Evolutionary conservation across 1,284 basidiomycete genomes (phyloP), one percentile per base, ranked within the genome.

Genomic region (Cystobasidiaceae sp.): DNA sequence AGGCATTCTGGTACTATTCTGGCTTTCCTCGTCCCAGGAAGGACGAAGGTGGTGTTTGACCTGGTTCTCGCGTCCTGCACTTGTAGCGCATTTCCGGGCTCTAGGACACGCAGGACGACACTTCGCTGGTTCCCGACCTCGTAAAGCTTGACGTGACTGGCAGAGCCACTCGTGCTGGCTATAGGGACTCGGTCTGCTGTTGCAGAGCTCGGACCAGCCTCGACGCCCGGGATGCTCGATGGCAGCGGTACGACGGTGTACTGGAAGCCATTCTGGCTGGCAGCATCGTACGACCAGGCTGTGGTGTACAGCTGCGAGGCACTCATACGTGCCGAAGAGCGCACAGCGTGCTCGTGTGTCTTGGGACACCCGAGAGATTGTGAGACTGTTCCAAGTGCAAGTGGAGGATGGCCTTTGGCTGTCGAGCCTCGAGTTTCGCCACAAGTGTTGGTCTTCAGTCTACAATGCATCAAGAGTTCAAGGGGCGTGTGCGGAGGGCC

Each of bases 211-310:
- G 41, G 39, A n/a, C n/a, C 54, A 56, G 50, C 50, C 6, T 39
- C 50, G 32, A 52, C 54, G 23, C 54, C 54, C 28, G 25, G 41
- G 23, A 56, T 19, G 25, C 41, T 56, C 4, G 54, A 34, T 7
- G 54, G 54, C 41, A 56, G 41, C 13, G 54, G 54, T 7, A 56
- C 41, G 13, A 56, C 41, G 13, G 11, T n/a, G 27, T 28, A 19
- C 8, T 44, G 7, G 23, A 44, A 28, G 9, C 54, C 54, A 23
- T 33, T 28, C 11, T 41, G 32, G 54, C 45, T 41, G 8, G 54
- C 54, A 15, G 54, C 54, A 28, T 56, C 54, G 41, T 43, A 56
- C 19, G 54, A 56, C 54, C 54, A 56, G 4, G 54, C 27, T 21
- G 54, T 56, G 15, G 54, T 3, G 33, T 56, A 44, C 13, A 44